Base-by-base conservation (phyloP, 139 green algal genomes). In the Tetradesmus lagerheimii region DNA sequence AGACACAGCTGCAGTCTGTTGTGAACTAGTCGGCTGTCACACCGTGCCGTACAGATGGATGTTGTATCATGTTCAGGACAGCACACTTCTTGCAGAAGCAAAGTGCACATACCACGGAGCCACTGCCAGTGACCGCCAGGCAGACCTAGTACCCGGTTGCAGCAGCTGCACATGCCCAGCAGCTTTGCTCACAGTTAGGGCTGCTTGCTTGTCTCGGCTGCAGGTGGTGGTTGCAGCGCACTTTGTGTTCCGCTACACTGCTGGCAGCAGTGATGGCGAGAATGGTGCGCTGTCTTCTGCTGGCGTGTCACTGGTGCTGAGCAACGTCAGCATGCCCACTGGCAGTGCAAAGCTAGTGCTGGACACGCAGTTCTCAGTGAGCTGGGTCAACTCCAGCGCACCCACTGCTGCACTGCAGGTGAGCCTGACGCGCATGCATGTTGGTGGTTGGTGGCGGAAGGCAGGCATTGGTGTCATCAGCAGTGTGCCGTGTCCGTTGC, bases 151-250 rank as follows among this genome's bases (percentile, higher is more conserved):
- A n/a, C n/a, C n/a, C n/a, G n/a, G n/a, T n/a, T n/a, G n/a, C n/a
- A n/a, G n/a, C n/a, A n/a, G n/a, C n/a, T n/a, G n/a, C n/a, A n/a
- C n/a, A n/a, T n/a, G n/a, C n/a, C n/a, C n/a, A n/a, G n/a, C n/a
- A n/a, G n/a, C n/a, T n/a, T n/a, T n/a, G n/a, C n/a, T n/a, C n/a
- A n/a, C n/a, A n/a, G n/a, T n/a, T n/a, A n/a, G 57, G 23, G 23
- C n/a, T 25, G 1, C n/a, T 2, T 39, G n/a, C n/a, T 41, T 79
- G 71, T 25, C 50, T 29, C 25, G 74, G 20, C 57, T 64, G 62
- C 62, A 88, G 83, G 38, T 88, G 25, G 86, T 90, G 3, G 2
- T 84, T 27, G 71, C 35, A 45, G 86, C 45, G 6, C 41, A 90
- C 35, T 90, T 85, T 66, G 39, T 90, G 43, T 77, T 90, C 11